Base-by-base conservation (phyloP, 768 basidiomycete genomes). In the Mycena vulgaris region DNA sequence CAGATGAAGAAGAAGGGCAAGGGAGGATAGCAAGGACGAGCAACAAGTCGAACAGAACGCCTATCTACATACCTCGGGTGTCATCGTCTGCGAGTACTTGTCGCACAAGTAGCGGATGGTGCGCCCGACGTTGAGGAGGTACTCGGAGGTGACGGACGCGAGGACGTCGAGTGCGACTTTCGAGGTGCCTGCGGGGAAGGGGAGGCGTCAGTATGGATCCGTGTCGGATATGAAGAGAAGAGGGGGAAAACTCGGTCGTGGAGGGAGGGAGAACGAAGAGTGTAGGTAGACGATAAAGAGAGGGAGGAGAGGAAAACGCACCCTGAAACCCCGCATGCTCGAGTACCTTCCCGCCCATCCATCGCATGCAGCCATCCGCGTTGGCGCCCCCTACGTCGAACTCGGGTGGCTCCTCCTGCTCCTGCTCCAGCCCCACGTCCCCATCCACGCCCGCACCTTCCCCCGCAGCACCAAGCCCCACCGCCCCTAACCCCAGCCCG, bases 301-400 rank as follows among this genome's bases (percentile, higher is more conserved):
- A 28, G 25, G 19, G 16, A 42, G 25, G 49, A 14, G 11, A 30
- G 31, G 30, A 55, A 40, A 66, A 81, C 90, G 65, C 65, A 93
- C 96, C 95, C 86, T 98, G 97, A 76, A 98, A 98, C 2, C 96
- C 96, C 55, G 88, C 86, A 83, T 98, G 97, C 74, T 97, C 95
- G 75, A 98, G 76, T 58, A 97, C 86, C 82, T 94, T 95, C 61
- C 83, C 82, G 27, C 88, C 84, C 87, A 89, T 88, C 94, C 91
- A 95, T 73, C 85, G 83, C 75, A 92, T 76, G 81, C 92, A 96
- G 63, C 89, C 86, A 49, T 82, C 80, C 10, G 92, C 90, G 66
- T 85, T 90, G 65, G 84, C 81, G 67, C 86, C 86, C 1, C 91
- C 93, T 30, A 94, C 78, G 65, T 92, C 92, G 47, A 88, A 73